Percentiles rank a stretch among this genome's conserved stretches.
Evolutionary conservation across 108 stramenopile genomes (phyloP).

Genomic region (Fistulifera pelliculosa): DNA sequence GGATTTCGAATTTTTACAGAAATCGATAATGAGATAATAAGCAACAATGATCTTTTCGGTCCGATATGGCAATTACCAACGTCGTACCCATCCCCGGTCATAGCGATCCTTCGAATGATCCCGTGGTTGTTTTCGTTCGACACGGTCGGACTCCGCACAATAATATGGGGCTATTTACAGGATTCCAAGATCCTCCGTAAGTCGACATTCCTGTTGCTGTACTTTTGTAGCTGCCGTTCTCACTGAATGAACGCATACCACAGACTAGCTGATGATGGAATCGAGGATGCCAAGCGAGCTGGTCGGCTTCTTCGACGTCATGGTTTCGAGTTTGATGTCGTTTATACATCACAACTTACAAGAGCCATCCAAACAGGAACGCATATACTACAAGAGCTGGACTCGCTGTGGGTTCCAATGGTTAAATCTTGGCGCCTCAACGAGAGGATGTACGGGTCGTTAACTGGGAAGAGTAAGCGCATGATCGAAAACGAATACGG

Average conservation of each 20-base stretch:
- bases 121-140: constrained; percentile 58
- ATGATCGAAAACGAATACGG: constrained; percentile 90
- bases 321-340: constrained; percentile 77
- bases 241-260: neutral
- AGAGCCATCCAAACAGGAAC: constrained; percentile 63
- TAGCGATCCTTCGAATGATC: constrained; percentile 18
- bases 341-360: constrained; percentile 74
- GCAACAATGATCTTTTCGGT: neutral
- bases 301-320: constrained; percentile 42
- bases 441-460: constrained; percentile 7
- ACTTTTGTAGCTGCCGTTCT: neutral
- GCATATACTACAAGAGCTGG: neutral
- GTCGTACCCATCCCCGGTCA: neutral
- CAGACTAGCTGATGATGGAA: constrained; percentile 24
- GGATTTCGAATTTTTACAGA: constrained; percentile 20
- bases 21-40: neutral
- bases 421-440: constrained; percentile 4
- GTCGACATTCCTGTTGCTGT: neutral
- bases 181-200: constrained; percentile 53
- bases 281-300: constrained; percentile 52
- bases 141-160: constrained; percentile 74
- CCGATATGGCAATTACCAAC: no score
- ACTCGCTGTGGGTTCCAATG: constrained; percentile 1
- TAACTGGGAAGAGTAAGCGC: constrained; percentile 83
- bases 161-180: constrained; percentile 67